Base-by-base conservation (phyloP, 2,329 filamentous ascomycete genomes). In the Paracorniculantispora psalliotae region DNA sequence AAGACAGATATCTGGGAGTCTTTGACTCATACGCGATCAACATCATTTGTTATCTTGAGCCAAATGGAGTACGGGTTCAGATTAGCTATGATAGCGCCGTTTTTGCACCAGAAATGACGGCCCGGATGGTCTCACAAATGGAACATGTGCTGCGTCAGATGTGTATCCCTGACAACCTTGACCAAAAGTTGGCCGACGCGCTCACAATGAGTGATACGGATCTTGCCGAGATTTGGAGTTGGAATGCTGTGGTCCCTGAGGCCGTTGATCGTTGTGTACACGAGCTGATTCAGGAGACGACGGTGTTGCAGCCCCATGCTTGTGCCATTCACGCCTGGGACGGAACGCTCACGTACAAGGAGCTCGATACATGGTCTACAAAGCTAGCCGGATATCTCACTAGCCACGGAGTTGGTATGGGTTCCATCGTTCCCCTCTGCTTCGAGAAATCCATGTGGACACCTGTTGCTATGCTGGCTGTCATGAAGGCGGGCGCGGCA, bases 301-400 rank as follows among this genome's bases (percentile, higher is more conserved):
- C 72, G 12, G 62, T 53, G 13, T 65, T 63, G 43, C 64, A 67
- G 3, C 75, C 76, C 0, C 59, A 62, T 9, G 66, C 69, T 5
- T 63, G 65, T 8, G 77, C 77, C n/a, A 68, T 79, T 33, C 67
- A 72, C 48, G 74, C 76, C 1, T 78, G 75, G 75, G 76, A 79
- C 59, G 77, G 76, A 9, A 61, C 65, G 39, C 70, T 77, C 55
- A 75, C 74, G 8, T 79, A 77, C 61, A 55, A 64, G 41, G 69
- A 79, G 44, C 66, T 78, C 1, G 64, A 68, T 43, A 23, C 46
- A 2, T 44, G 61, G 7, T 61, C 63, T 3, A 48, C 35, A 35
- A 48, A 25, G 9, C 53, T 67, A 13, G 64, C 63, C 15, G 41
- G 19, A 4, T 59, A 61, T 19, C 59, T 67, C 15, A 26, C 47